Base-by-base conservation (phyloP, 2,329 filamentous ascomycete genomes). In the Setomelanomma holmii region DNA sequence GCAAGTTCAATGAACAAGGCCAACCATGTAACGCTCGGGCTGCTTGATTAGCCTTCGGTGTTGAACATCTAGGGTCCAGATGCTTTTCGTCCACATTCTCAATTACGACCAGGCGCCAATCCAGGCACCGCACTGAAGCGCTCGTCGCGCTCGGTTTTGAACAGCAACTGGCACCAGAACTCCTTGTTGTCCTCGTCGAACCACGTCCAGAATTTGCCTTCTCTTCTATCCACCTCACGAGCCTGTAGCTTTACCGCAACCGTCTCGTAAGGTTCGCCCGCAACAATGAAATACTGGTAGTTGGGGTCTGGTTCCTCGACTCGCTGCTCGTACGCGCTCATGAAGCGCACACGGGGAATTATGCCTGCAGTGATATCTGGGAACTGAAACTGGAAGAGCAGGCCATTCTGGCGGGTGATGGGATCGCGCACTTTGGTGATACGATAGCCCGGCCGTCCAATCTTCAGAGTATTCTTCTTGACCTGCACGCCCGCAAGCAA, bases 141-240 rank as follows among this genome's bases (percentile, higher is more conserved):
- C 82, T 97, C 93, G 78, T 98, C 95, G 59, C 95, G 86, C 81
- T 99, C 95, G 34, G 95, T 98, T 85, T 97, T 95, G 79, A 98
- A 99, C 82, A 98, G 90, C 61, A 99, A 84, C 81, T 98, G 95
- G 35, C 97, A 85, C 91, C 92, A 98, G 73, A 96, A 99, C 80
- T 98, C 93, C 82, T 96, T 96, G 58, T 89, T 87, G 75, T 99
- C 95, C 55, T 89, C 88, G 77, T 99, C 95, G 82, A 93, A 99
- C 87, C 93, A 98, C 47, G 86, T 89, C 84, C 93, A 99, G 76
- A 93, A 95, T 68, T 88, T 85, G 51, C 90, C 93, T 62, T 96
- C 92, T 20, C 90, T 84, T 66, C 92, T 86, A 78, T 99, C 95
- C 53, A 99, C 87, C 80, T 98, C 95, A 53, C 91, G 83, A 4